These are phyloP conservation scores for Pythium oligandrum DNA, from an alignment of 352 stramenopile genomes.

Conservation along the genomic window DNA sequence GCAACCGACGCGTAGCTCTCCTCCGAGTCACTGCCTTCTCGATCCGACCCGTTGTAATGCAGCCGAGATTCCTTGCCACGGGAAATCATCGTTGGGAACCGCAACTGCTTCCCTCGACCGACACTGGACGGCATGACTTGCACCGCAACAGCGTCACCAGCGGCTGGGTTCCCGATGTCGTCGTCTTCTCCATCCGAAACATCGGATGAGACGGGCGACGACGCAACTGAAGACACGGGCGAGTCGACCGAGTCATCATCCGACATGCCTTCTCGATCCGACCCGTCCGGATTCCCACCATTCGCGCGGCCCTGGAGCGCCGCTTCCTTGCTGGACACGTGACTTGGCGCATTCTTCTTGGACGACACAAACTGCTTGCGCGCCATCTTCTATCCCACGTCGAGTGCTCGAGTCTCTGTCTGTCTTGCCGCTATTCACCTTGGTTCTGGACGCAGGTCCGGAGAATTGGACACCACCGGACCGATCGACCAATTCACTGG, in stretches of 20 bases:
- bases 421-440: background rate
- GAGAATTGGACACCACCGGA: no score
- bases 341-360: slow-evolving; percentile 82
- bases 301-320: slow-evolving; percentile 48
- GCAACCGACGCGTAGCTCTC: slow-evolving; percentile 73
- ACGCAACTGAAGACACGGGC: slow-evolving; percentile 31
- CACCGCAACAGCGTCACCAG: slow-evolving; percentile 29
- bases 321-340: slow-evolving; percentile 80
- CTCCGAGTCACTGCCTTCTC: slow-evolving; percentile 47
- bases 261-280: background rate
- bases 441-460: no score
- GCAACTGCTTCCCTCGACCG: slow-evolving; percentile 72
- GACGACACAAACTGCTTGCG: slow-evolving; percentile 84
- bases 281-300: background rate
- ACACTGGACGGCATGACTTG: slow-evolving; percentile 71
- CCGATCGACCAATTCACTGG: no score
- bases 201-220: slow-evolving; percentile 23
- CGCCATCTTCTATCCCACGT: slow-evolving; percentile 35
- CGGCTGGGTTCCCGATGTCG: slow-evolving; percentile 2
- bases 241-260: slow-evolving; percentile 23
- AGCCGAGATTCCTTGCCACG: slow-evolving; percentile 64
- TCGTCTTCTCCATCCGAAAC: slow-evolving; percentile 21
- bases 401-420: background rate
- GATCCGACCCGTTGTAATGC: slow-evolving; percentile 27
- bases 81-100: slow-evolving; percentile 65